Evolutionary conservation across 441 rosid genomes (phyloP).

Genomic region (Brassica balearica): DNA sequence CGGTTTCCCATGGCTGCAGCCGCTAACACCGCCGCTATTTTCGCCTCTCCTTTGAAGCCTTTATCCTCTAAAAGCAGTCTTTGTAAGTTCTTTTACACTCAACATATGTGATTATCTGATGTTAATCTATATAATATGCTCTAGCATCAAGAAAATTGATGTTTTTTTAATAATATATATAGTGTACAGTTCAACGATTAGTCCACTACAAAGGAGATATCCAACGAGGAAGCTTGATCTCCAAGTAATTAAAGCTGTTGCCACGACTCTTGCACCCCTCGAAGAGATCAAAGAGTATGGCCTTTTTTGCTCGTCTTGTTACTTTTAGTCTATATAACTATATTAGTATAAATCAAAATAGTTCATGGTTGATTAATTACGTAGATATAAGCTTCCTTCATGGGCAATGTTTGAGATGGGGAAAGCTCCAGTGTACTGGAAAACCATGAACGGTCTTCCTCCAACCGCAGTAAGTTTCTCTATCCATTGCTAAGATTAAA

Average conservation of each 20-base stretch:
- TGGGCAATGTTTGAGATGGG: constrained; percentile 96
- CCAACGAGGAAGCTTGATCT: constrained; percentile 46
- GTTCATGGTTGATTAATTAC: constrained; percentile 4
- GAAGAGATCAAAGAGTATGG: constrained; percentile 51
- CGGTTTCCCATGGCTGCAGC: constrained; percentile 67
- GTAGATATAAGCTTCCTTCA: constrained; percentile 72
- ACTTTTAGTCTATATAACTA: not conserved
- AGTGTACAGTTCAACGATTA: constrained; percentile 56
- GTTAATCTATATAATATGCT: not conserved
- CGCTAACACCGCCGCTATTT: constrained; percentile 52
- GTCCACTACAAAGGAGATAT: constrained; percentile 48
- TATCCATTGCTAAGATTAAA: constrained; percentile 8
- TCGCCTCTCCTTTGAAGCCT: constrained; percentile 55
- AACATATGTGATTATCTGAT: not conserved
- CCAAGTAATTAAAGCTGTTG: constrained; percentile 57
- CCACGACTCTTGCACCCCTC: constrained; percentile 50
- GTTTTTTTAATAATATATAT: constrained; percentile 11
- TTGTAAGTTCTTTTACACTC: constrained; percentile 29
- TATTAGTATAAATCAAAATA: not conserved
- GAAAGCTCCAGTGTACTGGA: constrained; percentile 85
- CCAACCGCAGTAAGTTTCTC: constrained; percentile 69
- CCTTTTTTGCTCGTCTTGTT: not conserved
- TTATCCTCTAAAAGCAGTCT: constrained; percentile 41
- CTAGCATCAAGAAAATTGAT: not conserved
- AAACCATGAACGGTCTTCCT: constrained; percentile 95